Percentiles rank a stretch among this genome's conserved stretches.
Conservation (phyloP, 2,329 filamentous ascomycete genomes). For the Fusarium sp. region DNA sequence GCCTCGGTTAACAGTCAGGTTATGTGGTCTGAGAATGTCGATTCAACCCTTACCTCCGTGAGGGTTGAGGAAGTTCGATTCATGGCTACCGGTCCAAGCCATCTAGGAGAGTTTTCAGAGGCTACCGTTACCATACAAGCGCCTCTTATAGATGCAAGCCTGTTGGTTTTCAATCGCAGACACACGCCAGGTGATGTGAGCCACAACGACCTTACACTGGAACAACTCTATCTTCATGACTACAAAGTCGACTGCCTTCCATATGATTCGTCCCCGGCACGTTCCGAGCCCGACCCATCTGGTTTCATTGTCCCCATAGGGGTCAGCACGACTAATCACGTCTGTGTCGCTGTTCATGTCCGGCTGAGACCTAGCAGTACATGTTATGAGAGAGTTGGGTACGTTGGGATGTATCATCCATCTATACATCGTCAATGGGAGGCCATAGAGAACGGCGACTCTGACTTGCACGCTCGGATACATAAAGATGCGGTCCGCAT, state of each 20-base stretch:
- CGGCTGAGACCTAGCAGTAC: background rate
- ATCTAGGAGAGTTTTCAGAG: background rate
- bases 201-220: background rate
- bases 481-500: background rate
- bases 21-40: background rate
- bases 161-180: background rate
- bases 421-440: background rate
- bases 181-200: background rate
- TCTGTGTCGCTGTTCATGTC: background rate
- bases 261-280: accelerated
- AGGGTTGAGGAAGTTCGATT: background rate
- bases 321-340: background rate
- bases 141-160: background rate
- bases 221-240: background rate
- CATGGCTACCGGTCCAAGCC: accelerated
- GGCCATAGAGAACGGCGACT: background rate
- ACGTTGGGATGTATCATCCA: background rate
- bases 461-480: background rate
- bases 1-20: background rate
- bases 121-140: accelerated
- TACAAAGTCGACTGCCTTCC: background rate
- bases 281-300: background rate
- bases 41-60: background rate
- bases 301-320: background rate
- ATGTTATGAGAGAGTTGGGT: background rate